Evolutionary conservation across 768 basidiomycete genomes (phyloP).

Genomic region (Scleroderma citrinum): DNA sequence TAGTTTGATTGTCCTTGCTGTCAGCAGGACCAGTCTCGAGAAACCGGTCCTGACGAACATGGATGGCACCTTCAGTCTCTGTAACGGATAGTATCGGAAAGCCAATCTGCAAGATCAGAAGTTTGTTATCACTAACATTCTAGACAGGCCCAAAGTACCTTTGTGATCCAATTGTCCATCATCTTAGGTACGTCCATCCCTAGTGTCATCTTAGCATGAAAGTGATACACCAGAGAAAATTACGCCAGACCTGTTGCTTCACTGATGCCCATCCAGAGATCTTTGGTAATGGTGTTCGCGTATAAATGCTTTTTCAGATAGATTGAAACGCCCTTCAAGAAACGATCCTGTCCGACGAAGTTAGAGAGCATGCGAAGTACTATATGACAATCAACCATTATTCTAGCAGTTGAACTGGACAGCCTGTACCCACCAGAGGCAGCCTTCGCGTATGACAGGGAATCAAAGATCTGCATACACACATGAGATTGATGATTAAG

Average conservation of each 20-base stretch:
- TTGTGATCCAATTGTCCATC: constrained; percentile 90
- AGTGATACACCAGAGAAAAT: neutral
- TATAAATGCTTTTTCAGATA: constrained; percentile 89
- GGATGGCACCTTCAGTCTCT: constrained; percentile 66
- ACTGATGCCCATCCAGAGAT: constrained; percentile 84
- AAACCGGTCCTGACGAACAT: constrained; percentile 87
- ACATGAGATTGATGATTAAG: neutral
- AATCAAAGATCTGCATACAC: constrained; percentile 74
- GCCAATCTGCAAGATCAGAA: constrained; percentile 42
- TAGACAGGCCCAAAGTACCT: constrained; percentile 34
- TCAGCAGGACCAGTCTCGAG: constrained; percentile 76
- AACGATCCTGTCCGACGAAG: constrained; percentile 83
- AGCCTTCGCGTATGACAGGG: constrained; percentile 81
- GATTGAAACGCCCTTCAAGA: constrained; percentile 82
- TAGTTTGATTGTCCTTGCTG: constrained; percentile 79
- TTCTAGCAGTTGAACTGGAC: neutral
- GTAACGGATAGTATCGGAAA: constrained; percentile 88
- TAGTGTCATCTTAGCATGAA: constrained; percentile 10
- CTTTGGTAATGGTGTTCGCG: constrained; percentile 75
- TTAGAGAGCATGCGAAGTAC: constrained; percentile 93
- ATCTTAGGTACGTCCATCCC: constrained; percentile 66
- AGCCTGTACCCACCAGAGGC: constrained; percentile 49
- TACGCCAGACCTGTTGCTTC: constrained; percentile 50
- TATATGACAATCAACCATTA: constrained; percentile 11
- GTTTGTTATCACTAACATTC: neutral